These are phyloP conservation scores for Metschnikowia reukaufii DNA, from an alignment of 805 yeast genomes.

Conservation along the genomic window DNA sequence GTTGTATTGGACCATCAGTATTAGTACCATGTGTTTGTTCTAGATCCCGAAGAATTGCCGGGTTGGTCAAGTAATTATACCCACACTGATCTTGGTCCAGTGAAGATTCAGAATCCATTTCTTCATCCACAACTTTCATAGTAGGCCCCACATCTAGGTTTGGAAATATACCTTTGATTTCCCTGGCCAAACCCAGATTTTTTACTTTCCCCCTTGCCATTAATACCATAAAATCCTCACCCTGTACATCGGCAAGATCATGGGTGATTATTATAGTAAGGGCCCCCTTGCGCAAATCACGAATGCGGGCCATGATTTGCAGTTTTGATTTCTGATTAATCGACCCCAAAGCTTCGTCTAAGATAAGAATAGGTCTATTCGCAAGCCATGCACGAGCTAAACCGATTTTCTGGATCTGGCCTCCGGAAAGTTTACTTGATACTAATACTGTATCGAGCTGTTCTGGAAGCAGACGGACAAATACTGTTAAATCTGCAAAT, in stretches of 20 bases:
- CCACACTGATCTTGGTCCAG: too few relatives aligned
- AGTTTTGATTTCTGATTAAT: slow-evolving; percentile 57
- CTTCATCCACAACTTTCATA: background rate
- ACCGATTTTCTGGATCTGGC: slow-evolving; percentile 83
- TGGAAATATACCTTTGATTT: too few relatives aligned
- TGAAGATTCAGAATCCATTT: background rate
- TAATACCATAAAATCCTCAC: slow-evolving; percentile 57
- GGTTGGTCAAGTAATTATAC: slow-evolving; percentile 23
- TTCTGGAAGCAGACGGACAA: slow-evolving; percentile 49
- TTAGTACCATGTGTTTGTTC: slow-evolving; percentile 15
- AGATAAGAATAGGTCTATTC: slow-evolving; percentile 69
- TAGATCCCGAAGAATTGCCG: slow-evolving; percentile 25
- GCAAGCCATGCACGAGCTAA: slow-evolving; percentile 79
- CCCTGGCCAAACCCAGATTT: too few relatives aligned
- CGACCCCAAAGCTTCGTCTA: slow-evolving; percentile 88
- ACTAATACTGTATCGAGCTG: slow-evolving; percentile 58
- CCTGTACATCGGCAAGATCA: slow-evolving; percentile 56
- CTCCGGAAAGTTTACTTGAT: slow-evolving; percentile 67
- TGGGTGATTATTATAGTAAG: slow-evolving; percentile 86
- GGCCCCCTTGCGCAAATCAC: slow-evolving; percentile 59
- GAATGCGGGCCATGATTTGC: slow-evolving; percentile 49
- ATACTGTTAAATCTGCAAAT: slow-evolving; percentile 51
- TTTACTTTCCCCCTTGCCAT: slow-evolving; percentile 55
- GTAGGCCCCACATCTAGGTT: background rate
- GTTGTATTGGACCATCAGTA: slow-evolving; percentile 11